Evolutionary conservation across 148 eudicot species (phyloP), one percentile per base, ranked within the genome.

Genomic region (Spergularia bocconei): DNA sequence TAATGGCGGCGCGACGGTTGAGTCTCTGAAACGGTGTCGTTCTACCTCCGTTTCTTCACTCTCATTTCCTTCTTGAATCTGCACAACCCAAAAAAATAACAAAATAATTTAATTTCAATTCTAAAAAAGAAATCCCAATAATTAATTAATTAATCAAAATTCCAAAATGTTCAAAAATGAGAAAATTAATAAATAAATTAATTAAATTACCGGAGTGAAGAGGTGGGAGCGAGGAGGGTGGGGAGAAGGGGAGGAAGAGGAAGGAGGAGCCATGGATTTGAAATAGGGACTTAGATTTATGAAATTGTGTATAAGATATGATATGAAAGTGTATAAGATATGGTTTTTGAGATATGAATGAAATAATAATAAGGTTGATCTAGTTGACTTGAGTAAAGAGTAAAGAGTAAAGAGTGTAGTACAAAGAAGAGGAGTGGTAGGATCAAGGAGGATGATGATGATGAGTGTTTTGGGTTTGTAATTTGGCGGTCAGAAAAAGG

Each of bases 11-110:
- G 73, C 63, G 16, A 72, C 63, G 19, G 88, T 86, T 25, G 85
- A 76, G 19, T 85, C 72, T 65, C 65, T 69, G 2, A 59, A 76
- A 82, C 88, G 85, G 71, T 67, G 85, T 25, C 81, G 81, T 66
- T 89, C 91, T 19, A 56, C 25, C 7, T 73, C 87, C 4, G 82
- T 80, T 57, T 90, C 95, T 48, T 90, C 97, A 3, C 85, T 86
- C 47, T 92, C 98, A 11, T 85, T 90, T 20, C 87, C 98, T 87
- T 93, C 97, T 60, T 85, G 89, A 78, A 95, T 95, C 98, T 95
- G 88, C 70, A 47, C 13, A 77, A 3, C 69, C 16, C 12, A 71
- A 44, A 53, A 36, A 5, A 52, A 73, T 8, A 38, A 3, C 8
- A 29, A 29, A 39, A 8, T 41, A 41, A 41, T 41, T 3, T 44